These are phyloP conservation scores for Emericellopsis atlantica DNA, from an alignment of 2,329 filamentous ascomycete genomes.

Conservation along the genomic window DNA sequence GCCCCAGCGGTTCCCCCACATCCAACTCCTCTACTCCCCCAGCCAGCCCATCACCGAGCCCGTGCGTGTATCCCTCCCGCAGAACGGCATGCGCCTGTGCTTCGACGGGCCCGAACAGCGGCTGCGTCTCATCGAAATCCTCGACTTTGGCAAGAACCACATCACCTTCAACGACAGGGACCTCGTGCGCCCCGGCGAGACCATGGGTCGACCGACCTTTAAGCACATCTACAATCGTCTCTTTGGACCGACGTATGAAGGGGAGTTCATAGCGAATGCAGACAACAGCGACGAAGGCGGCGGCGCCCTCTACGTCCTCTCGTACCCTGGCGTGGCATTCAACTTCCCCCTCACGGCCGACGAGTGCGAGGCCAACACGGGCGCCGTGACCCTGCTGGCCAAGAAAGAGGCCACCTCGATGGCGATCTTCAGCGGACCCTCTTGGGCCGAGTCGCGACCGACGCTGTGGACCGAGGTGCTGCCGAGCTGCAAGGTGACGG, in stretches of 20 bases:
- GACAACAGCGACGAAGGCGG: slow-evolving; percentile 19
- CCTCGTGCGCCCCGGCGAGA: slow-evolving; percentile 49
- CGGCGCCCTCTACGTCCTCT: slow-evolving; percentile 73
- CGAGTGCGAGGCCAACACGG: slow-evolving; percentile 61
- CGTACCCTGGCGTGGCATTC: slow-evolving; percentile 89
- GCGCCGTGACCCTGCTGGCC: slow-evolving; percentile 78
- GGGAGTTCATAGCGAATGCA: slow-evolving; percentile 62
- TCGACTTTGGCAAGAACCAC: slow-evolving; percentile 77
- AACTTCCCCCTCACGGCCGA: slow-evolving; percentile 69
- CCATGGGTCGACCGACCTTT: slow-evolving; percentile 56
- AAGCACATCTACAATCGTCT: slow-evolving; percentile 83
- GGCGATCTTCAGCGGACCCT: slow-evolving; percentile 82
- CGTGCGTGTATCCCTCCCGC: slow-evolving; percentile 62
- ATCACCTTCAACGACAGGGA: slow-evolving; percentile 73
- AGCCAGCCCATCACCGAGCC: slow-evolving; percentile 61
- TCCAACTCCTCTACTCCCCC: slow-evolving; percentile 75
- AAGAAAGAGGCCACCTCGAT: slow-evolving; percentile 71
- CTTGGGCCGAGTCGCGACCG: slow-evolving; percentile 74
- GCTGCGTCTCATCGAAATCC: slow-evolving; percentile 77
- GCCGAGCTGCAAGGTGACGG: slow-evolving; percentile 60
- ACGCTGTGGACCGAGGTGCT: slow-evolving; percentile 65
- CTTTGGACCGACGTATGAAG: slow-evolving; percentile 88
- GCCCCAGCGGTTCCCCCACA: slow-evolving; percentile 66
- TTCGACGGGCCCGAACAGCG: slow-evolving; percentile 93
- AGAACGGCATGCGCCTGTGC: slow-evolving; percentile 77